Evolutionary conservation across 345 rosid genomes (phyloP), one percentile per base, ranked within the genome.

Genomic region (Hypericum androsaemum): DNA sequence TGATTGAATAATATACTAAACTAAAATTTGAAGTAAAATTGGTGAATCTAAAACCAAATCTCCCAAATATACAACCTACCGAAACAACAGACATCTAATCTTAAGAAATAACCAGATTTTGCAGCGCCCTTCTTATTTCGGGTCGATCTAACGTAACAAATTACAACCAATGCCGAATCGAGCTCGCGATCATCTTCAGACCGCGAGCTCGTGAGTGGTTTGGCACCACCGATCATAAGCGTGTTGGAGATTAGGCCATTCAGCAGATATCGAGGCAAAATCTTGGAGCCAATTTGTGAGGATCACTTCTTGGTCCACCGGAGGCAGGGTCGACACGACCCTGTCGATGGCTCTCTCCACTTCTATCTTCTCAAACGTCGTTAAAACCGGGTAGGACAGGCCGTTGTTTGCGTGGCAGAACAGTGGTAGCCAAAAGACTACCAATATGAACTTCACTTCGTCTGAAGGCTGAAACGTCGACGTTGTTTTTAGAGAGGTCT

Each of bases 231-330:
- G 85, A 44, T 88, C 81, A 32, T 80, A 80, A 16, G 80, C 54
- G 8, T 14, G 53, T 38, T 75, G 77, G 36, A 84, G 89, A 66
- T 88, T 75, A 0, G 94, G 94, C 89, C 96, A 88, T 39, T 84
- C 86, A 3, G 94, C 77, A 51, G 80, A 52, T 0, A 78, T 69
- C 9, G 71, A 47, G 1, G 80, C 64, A 51, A 68, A 84, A 56
- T 84, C 87, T 59, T 81, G 88, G 7, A 88, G 71, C 88, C 94
- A 84, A 40, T 72, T 80, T 12, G 77, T 71, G 62, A 88, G 84
- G 13, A 88, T 46, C 10, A 82, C 56, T 63, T 87, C 89, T 64
- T 81, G 96, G 48, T 84, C 88, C 50, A 56, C 8, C 5, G 77
- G 64, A 5, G 89, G 74, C 12, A 82, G 71, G 41, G 67, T 68